Conservation (phyloP, 805 yeast species). For the Saccharomycopsis schoenii region DNA sequence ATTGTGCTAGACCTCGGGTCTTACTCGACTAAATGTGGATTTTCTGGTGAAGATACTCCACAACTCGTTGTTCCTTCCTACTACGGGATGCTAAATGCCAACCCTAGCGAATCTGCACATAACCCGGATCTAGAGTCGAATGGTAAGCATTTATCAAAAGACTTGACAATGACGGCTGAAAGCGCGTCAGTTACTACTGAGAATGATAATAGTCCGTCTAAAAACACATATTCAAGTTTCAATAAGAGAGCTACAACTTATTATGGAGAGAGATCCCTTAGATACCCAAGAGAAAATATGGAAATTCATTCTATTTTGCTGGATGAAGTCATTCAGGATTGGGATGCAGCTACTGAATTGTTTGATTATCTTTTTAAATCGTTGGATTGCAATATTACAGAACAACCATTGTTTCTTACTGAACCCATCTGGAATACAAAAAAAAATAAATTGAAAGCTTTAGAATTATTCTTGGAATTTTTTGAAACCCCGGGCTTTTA, state of each 20-base stretch:
- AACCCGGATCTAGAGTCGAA: slow-evolving; percentile 19
- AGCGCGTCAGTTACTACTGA: slow-evolving; percentile 11
- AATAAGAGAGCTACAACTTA: slow-evolving; percentile 22
- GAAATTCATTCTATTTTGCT: slow-evolving; percentile 49
- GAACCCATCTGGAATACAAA: slow-evolving; percentile 81
- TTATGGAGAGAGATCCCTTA: slow-evolving; percentile 34
- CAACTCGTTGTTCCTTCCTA: slow-evolving; percentile 63
- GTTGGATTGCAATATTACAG: slow-evolving; percentile 43
- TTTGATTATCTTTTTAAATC: slow-evolving; percentile 51
- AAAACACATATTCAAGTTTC: slow-evolving; percentile 8
- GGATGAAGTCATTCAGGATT: slow-evolving; percentile 60
- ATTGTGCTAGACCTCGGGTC: slow-evolving; percentile 90
- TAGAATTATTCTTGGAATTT: slow-evolving; percentile 63
- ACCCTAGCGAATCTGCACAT: slow-evolving; percentile 17
- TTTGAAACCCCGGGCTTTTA: slow-evolving; percentile 73
- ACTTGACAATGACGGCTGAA: slow-evolving; percentile 1
- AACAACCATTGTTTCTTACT: slow-evolving; percentile 71
- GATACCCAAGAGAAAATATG: slow-evolving; percentile 40
- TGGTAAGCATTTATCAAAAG: neutral
- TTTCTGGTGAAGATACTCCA: slow-evolving; percentile 89
- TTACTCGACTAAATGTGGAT: slow-evolving; percentile 72
- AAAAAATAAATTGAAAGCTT: slow-evolving; percentile 53
- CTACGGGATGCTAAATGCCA: slow-evolving; percentile 32
- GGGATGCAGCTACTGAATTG: slow-evolving; percentile 79
- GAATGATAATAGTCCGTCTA: neutral